Percentiles rank a stretch among this genome's conserved stretches.
Conservation (phyloP, 345 rosid species). For the Salix dunnii region DNA sequence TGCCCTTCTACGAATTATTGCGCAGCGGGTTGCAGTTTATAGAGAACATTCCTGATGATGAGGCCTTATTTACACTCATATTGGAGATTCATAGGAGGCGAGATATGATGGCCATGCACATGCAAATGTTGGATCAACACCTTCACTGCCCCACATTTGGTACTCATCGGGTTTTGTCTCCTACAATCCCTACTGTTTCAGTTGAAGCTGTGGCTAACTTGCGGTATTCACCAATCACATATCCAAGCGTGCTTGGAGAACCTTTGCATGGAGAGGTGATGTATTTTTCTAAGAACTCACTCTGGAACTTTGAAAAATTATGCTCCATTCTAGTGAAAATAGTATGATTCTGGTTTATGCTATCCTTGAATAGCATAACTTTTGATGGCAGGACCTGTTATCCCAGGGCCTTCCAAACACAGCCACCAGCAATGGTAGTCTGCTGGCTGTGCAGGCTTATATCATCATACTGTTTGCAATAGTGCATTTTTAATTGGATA, state of each 20-base stretch:
- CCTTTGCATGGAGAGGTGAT: constrained; percentile 95
- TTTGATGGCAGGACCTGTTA: too few relatives aligned
- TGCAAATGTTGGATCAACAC: constrained; percentile 96
- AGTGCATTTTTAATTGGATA: too few relatives aligned
- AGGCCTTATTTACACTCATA: constrained; percentile 88
- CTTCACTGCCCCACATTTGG: constrained; percentile 98
- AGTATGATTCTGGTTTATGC: background rate
- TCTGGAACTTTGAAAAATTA: background rate
- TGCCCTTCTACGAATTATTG: constrained; percentile 89
- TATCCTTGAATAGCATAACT: background rate
- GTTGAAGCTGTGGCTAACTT: constrained; percentile 67
- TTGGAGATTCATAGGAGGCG: constrained; percentile 95
- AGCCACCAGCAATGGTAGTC: too few relatives aligned
- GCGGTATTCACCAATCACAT: constrained; percentile 88
- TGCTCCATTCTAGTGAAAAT: background rate
- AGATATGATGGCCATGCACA: constrained; percentile 97
- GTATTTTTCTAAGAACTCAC: constrained; percentile 12
- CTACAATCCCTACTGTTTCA: constrained; percentile 60
- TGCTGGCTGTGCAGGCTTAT: too few relatives aligned
- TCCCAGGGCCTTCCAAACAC: too few relatives aligned
- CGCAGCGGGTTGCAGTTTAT: constrained; percentile 94
- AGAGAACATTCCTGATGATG: constrained; percentile 92
- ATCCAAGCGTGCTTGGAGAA: constrained; percentile 97
- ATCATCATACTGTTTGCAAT: too few relatives aligned
- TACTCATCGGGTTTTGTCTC: constrained; percentile 73